Evolutionary conservation across 441 rosid genomes (phyloP), one percentile per base, ranked within the genome.

Genomic region (Erysimum cheiri): DNA sequence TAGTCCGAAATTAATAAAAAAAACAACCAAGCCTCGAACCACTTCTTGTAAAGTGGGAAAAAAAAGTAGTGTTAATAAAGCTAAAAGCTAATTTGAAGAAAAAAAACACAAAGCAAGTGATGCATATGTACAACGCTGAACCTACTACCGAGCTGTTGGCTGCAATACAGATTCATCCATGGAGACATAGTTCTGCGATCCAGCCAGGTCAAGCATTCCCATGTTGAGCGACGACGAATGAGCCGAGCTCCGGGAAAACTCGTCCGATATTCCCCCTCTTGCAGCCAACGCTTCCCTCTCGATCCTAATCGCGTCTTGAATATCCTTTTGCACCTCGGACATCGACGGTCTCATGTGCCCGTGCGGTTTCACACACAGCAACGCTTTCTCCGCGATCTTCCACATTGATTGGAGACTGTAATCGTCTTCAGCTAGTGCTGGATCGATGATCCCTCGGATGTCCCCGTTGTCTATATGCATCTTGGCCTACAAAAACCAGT

Each of bases 351-450:
- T 87, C 96, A 85, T 79, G 78, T 85, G 77, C 26, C 99, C 97
- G 14, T 92, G 97, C 9, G 99, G 93, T 70, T 79, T 88, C 52
- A 95, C 95, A 4, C 99, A 95, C 81, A 87, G 81, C 72, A 92
- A 71, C 2, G 99, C 99, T 65, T 87, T 92, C 85, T 95, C 99
- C 0, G 98, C 99, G 14, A 95, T 89, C 82, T 95, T 95, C 99
- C 99, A 95, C 93, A 95, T 90, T 0, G 99, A 88, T 39, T 95
- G 98, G 53, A 90, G 84, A 70, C 93, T 97, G n/a, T 88, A 95
- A 14, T 85, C 95, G 8, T 85, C 78, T 48, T 75, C 74, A 0
- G 17, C 50, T 22, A 95, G 62, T 1, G 77, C 77, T 2, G 86
- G 96, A 80, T 95, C 99, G 5, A 95, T 89, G 75, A 95, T 87